Conservation (phyloP, 352 stramenopile species). For the Peronospora tabacina region DNA sequence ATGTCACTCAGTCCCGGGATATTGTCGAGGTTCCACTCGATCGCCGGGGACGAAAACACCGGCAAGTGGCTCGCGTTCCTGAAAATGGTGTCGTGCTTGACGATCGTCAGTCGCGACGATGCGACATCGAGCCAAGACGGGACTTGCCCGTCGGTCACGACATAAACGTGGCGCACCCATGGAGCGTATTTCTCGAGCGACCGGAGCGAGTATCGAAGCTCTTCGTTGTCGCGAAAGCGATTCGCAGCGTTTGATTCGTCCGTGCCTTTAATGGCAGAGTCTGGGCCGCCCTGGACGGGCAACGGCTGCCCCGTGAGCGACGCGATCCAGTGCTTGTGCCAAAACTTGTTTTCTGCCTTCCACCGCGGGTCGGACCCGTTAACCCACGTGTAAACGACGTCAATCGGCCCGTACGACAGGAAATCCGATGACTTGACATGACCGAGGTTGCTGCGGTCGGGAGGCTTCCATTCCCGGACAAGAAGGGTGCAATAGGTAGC, state of each 20-base stretch:
- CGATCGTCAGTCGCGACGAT: conserved; percentile 66
- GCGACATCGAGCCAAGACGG: conserved; percentile 90
- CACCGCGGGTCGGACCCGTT: conserved; percentile 92
- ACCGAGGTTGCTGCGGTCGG: conserved; percentile 58
- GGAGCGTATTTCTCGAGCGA: conserved; percentile 93
- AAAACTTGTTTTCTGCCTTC: conserved; percentile 85
- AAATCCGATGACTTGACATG: conserved; percentile 43
- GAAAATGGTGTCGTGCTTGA: conserved; percentile 91
- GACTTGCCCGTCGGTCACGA: conserved; percentile 93
- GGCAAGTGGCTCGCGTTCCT: conserved; percentile 81
- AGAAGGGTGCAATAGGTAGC: conserved; percentile 10
- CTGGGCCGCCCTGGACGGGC: conserved; percentile 38
- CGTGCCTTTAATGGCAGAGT: conserved; percentile 45
- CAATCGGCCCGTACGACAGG: conserved; percentile 81
- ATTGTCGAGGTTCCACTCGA: conserved; percentile 91
- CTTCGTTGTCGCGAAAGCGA: conserved; percentile 91
- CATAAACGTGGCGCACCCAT: conserved; percentile 91
- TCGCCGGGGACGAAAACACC: conserved; percentile 91
- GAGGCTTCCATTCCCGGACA: conserved; percentile 9
- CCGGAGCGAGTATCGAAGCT: conserved; percentile 89
- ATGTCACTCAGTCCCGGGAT: conserved; percentile 87
- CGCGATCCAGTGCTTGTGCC: conserved; percentile 84
- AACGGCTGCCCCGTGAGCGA: conserved; percentile 72
- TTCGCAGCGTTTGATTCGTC: conserved; percentile 82
- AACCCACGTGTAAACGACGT: conserved; percentile 96